Conservation (phyloP, 306 rosid genomes). For the Boehmeria nivea region DNA sequence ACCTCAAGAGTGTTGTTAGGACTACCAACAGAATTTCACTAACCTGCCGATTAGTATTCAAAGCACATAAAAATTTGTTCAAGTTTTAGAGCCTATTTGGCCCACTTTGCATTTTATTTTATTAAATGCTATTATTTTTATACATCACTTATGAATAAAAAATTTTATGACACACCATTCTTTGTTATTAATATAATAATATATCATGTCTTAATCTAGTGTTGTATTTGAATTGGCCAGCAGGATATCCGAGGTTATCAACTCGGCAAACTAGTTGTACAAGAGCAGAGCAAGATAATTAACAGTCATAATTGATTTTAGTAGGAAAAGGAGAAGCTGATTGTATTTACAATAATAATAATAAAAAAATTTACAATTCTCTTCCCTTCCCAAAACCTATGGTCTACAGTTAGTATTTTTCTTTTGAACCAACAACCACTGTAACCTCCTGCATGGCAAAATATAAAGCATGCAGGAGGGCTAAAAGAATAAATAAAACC, state of each 20-base stretch:
- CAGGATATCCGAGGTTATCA: no score
- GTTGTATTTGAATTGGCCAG: no score
- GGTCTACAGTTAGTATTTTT: conserved; percentile 5
- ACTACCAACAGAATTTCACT: conserved; percentile 58
- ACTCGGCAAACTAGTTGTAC: no score
- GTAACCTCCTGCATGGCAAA: no score
- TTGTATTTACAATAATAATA: conserved; percentile 25
- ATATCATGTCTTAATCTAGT: no score
- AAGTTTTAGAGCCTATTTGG: conserved; percentile 49
- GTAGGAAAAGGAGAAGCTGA: not conserved
- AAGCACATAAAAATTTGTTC: conserved; percentile 70
- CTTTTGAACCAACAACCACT: no score
- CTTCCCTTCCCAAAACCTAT: conserved; percentile 10
- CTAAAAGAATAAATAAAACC: not conserved
- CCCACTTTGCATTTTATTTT: no score
- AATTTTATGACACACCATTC: no score
- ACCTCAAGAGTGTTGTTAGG: conserved; percentile 40
- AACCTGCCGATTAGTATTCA: conserved; percentile 72
- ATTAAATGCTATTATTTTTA: no score
- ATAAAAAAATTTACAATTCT: conserved; percentile 24
- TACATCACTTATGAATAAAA: no score
- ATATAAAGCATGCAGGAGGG: conserved; percentile 14
- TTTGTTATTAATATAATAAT: no score
- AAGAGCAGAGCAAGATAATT: not conserved
- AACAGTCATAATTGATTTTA: not conserved